Evolutionary conservation across 208 protist genomes (phyloP), one percentile per base, ranked within the genome.

Genomic region (Trypanosoma melophagium): DNA sequence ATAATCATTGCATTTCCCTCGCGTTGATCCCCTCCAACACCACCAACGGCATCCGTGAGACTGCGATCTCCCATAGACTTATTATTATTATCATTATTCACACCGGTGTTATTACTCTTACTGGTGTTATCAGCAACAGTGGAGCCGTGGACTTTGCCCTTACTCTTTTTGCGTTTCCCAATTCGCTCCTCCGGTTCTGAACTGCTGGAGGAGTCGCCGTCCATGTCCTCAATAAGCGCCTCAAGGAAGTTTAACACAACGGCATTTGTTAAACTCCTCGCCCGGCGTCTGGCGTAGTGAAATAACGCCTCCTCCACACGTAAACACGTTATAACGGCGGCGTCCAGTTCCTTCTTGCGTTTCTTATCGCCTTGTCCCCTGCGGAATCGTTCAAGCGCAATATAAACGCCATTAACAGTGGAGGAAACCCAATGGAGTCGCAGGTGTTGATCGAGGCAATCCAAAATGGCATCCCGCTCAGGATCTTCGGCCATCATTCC

Each of bases 291-390:
- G 13, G 53, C 60, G 25, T 56, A 25, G 3, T 67, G 60, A 45
- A 28, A 47, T 1, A 74, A 10, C 45, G 45, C 69, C 53, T 56
- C 8, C 54, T 59, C 21, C 1, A 47, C 60, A 49, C 31, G 24
- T 40, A 45, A 13, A 35, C 69, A 74, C 7, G 28, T 31, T 7
- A 57, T 7, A 9, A 74, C 38, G 22, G 60, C 60, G 35, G 54
- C 52, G 28, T 74, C 69, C 16, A 74, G 54, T 8, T 74, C 69
- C 50, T 59, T 64, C 60, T 74, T 74, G 41, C 54, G 60, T 19
- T 63, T 66, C 69, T 74, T 74, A 5, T 74, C 69, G 28, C 54
- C 53, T 19, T 63, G 52, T 9, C 44, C 47, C 16, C 47, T 31
- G 21, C 58, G 67, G 45, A 60, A 66, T n/a, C 54, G 31, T 35